Evolutionary conservation across 352 stramenopile genomes (phyloP), one percentile per base, ranked within the genome.

Genomic region (Albugo laibachii): DNA sequence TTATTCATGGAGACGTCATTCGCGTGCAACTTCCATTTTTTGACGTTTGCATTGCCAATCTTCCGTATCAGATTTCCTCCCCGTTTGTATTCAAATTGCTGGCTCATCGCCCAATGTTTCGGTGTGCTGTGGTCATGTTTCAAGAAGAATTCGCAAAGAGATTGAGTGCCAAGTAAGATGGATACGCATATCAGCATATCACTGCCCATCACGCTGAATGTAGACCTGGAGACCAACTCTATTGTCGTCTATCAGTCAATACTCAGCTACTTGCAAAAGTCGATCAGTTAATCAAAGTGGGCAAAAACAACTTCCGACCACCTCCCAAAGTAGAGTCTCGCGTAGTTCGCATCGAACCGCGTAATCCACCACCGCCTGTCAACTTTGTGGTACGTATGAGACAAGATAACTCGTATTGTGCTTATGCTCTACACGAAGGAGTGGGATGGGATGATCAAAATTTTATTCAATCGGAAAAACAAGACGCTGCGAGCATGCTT

Each of bases 381-480:
- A 98, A 99, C 70, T 99, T 99, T 63, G 94, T 76, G 58, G 72
- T 84, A 36, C 38, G 48, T 53, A 51, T 21, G 31, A 36, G 44
- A 11, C 5, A 48, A 35, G 19, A 42, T 24, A 10, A 3, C 43
- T 48, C 2, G 2, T 20, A 34, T 41, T 42, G 40, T 46, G 16
- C 15, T 36, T 10, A 42, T 10, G 15, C 43, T 43, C 2, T 48
- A 42, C 43, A 19, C 43, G 10, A 18, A 77, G 52, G 95, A 99
- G 69, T 99, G 95, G 95, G 96, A 99, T 63, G 96, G 95, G 35
- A 96, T 99, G 84, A 88, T 99, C 56, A 93, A 96, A 55, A 84
- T 99, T 54, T 68, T 97, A 41, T 99, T 99, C 66, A 98, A 99
- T 69, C 79, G 96, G 35, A 99, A 99, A 69, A 98, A 99, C 69